phyloP scores from a whole-genome alignment of 169 alveolate genomes.

The Plasmodium gaboni region DNA sequence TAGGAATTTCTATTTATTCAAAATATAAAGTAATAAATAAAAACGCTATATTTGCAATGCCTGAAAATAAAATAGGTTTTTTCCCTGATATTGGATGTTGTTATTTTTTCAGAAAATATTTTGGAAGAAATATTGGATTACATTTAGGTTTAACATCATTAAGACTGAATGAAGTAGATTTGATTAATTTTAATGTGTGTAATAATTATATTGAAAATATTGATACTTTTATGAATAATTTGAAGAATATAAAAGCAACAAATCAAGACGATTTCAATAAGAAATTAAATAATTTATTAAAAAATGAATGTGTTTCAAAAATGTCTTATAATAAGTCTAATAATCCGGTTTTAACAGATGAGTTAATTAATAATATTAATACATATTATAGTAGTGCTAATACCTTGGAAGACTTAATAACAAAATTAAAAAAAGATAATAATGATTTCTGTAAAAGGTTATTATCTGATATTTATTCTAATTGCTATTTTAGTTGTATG shows the following conservation, averaged over 20 bases:
- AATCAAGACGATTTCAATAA: slow-evolving; percentile 24
- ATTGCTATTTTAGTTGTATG: slow-evolving; percentile 42
- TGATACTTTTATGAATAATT: slow-evolving; percentile 20
- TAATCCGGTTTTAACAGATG: slow-evolving; percentile 37
- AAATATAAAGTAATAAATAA: slow-evolving; percentile 31
- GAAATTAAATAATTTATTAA: slow-evolving; percentile 3
- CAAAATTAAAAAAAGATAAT: slow-evolving; percentile 29
- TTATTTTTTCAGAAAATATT: slow-evolving; percentile 67
- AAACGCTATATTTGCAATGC: slow-evolving; percentile 63
- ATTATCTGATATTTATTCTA: slow-evolving; percentile 19
- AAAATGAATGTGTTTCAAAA: not conserved
- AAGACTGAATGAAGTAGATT: slow-evolving; percentile 49
- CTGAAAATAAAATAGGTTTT: slow-evolving; percentile 73
- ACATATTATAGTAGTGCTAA: slow-evolving; percentile 30
- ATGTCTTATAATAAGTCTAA: slow-evolving; percentile 14
- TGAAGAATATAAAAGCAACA: slow-evolving; percentile 17
- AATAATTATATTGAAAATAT: slow-evolving; percentile 36
- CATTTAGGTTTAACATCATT: slow-evolving; percentile 67
- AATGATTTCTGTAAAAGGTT: slow-evolving; percentile 27
- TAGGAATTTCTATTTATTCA: slow-evolving; percentile 69
- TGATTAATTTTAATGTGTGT: slow-evolving; percentile 52
- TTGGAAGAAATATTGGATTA: slow-evolving; percentile 57
- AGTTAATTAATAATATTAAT: slow-evolving; percentile 35
- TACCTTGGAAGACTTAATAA: slow-evolving; percentile 41
- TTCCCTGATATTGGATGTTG: slow-evolving; percentile 56